Base-by-base conservation (phyloP, 2,329 filamentous ascomycete species). In the Aspergillus spinulosporus region DNA sequence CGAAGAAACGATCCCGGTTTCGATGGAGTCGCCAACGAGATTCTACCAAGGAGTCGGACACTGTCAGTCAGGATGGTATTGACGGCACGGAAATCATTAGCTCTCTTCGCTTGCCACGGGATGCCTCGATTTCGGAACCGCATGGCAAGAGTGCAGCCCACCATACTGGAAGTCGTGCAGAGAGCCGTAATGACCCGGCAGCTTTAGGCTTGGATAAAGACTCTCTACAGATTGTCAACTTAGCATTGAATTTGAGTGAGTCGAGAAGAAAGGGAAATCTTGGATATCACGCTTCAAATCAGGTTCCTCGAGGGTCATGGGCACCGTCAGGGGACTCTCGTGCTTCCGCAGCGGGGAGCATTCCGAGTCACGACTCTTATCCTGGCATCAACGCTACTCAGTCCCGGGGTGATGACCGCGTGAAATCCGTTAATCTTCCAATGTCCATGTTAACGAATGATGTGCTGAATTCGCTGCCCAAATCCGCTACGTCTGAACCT, bases 201-300 rank as follows among this genome's bases (percentile, higher is more conserved):
- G 59, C 68, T 14, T 52, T 68, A 47, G 78, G 74, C 4, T 68
- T 89, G 15, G 85, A 91, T 65, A 81, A 88, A 58, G 92, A 97
- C 67, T 88, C 92, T 5, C 85, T 88, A 3, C 90, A 96, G 72
- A 95, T 97, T 61, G 91, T 97, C 42, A 92, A 92, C 67, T 89
- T 97, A 83, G 93, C 93, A 1, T 76, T 97, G 64, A 94, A 88
- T 62, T 75, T 97, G 49, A 96, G 89, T 76, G 91, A 97, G 72
- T 67, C 84, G 86, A 62, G 84, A 85, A 68, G 81, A 81, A 74
- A 89, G 79, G 59, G 84, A 77, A 72, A 83, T 78, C 73, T 82
- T 77, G 72, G 85, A 70, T 71, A 81, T 73, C 63, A 84, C 67
- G 54, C 84, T 69, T 68, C 82, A 72, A 54, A 74, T 29, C 72